Conservation (phyloP, 305 asterid species). For the Rubia tinctorum region DNA sequence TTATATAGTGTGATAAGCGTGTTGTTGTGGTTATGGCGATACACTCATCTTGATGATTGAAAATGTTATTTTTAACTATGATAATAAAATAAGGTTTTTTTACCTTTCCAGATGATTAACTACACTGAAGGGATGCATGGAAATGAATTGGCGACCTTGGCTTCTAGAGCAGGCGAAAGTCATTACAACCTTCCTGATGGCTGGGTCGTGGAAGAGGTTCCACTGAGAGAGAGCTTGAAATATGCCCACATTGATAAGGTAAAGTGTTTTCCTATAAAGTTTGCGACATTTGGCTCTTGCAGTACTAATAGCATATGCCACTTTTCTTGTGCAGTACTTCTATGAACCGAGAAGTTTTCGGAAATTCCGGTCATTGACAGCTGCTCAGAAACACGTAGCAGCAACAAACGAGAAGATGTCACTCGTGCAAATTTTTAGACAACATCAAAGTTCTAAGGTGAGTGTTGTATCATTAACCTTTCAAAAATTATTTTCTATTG, state of each 20-base stretch:
- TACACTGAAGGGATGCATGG: slow-evolving; percentile 29
- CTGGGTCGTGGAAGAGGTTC: slow-evolving; percentile 74
- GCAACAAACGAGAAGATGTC: slow-evolving; percentile 48
- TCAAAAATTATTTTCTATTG: no score
- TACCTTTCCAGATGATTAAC: slow-evolving; percentile 34
- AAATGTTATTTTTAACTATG: background rate
- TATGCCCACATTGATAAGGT: slow-evolving; percentile 46
- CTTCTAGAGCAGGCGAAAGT: slow-evolving; percentile 25
- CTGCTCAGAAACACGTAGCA: slow-evolving; percentile 55
- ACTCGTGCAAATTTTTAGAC: slow-evolving; percentile 47
- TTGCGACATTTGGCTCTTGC: background rate
- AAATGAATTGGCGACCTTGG: slow-evolving; percentile 32
- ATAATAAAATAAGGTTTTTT: background rate
- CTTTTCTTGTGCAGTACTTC: slow-evolving; percentile 47
- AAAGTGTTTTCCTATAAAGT: background rate
- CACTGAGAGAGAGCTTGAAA: slow-evolving; percentile 30
- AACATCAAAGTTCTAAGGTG: slow-evolving; percentile 31
- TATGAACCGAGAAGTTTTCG: slow-evolving; percentile 72
- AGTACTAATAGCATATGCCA: background rate
- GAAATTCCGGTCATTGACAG: slow-evolving; percentile 59
- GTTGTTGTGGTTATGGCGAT: background rate
- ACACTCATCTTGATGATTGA: background rate
- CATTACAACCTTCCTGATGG: slow-evolving; percentile 62
- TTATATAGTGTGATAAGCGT: no score
- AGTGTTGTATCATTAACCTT: no score